These are phyloP conservation scores for Thelonectria olida DNA, from an alignment of 2,329 filamentous ascomycete genomes.

Conservation along the genomic window DNA sequence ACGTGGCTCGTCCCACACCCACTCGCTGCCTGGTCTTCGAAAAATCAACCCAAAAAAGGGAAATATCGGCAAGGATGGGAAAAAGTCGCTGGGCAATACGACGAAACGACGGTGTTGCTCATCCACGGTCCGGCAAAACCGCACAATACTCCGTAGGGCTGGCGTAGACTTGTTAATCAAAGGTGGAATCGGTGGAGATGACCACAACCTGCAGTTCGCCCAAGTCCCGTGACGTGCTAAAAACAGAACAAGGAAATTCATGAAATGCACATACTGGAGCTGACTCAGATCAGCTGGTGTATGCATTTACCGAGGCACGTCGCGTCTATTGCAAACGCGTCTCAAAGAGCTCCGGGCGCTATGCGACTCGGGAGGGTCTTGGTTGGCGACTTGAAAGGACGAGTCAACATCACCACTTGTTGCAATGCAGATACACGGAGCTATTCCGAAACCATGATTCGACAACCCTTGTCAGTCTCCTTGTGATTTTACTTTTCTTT, in stretches of 20 bases:
- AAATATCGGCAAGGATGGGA: not conserved
- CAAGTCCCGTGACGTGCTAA: conserved; percentile 18
- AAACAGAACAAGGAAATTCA: conserved; percentile 3
- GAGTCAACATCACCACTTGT: conserved; percentile 22
- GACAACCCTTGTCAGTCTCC: conserved; percentile 1
- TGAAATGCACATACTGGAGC: conserved; percentile 13
- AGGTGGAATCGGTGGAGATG: not conserved
- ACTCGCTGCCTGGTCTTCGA: not conserved
- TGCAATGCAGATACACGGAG: conserved; percentile 28
- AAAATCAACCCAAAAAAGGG: not conserved
- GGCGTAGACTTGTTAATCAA: not conserved
- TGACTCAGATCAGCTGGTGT: not conserved
- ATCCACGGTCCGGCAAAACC: not conserved
- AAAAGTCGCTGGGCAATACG: not conserved
- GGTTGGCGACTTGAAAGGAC: conserved; percentile 12
- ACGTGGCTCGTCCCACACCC: not conserved
- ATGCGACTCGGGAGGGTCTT: not conserved
- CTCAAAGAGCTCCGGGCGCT: conserved; percentile 18
- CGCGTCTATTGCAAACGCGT: conserved; percentile 39
- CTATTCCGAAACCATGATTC: conserved; percentile 11
- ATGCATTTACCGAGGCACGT: conserved; percentile 21
- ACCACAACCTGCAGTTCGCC: conserved; percentile 5
- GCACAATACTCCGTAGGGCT: conserved; percentile 14
- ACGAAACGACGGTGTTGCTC: not conserved
- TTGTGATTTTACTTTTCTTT: not conserved